Evolutionary conservation across 257 asterid genomes (phyloP), one percentile per base, ranked within the genome.

Genomic region (Misopates orontium): DNA sequence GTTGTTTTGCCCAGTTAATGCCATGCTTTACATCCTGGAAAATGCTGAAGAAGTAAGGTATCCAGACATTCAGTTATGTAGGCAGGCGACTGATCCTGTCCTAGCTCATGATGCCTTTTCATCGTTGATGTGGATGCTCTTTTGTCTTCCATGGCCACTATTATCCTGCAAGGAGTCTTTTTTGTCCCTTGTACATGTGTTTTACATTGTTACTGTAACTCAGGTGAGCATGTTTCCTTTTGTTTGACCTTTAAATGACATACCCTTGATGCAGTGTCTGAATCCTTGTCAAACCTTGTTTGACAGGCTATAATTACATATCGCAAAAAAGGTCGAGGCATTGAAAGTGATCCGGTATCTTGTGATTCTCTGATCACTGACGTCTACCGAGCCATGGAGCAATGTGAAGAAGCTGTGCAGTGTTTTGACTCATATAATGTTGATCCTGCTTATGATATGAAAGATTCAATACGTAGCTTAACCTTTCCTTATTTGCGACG

Each of bases 61-160:
- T 68, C 95, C 95, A 32, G 99, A 94, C 69, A 69, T 79, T 67
- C 87, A 84, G 71, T 75, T 94, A n/a, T 94, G 96, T 96, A 82
- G 82, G 73, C 84, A 70, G 63, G 90, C 95, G 64, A 77, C 88
- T 60, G 86, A 80, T 72, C 97, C 99, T 67, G 68, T 90, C 73
- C 86, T 94, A 62, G 84, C 89, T 60, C 84, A 68, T 41, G 95
- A 94, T 78, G 80, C 96, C 59, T 94, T 94, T 87, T 85, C 97
- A 59, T 90, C 97, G 45, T 76, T 94, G 41, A 94, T 94, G 99
- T 94, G 97, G 99, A 76, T 80, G 12, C 80, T 90, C 18, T 94
- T 86, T 85, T 90, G 99, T 75, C 97, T 94, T 71, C 99, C 99
- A 40, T 68, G 84, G 71, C 95, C 95, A 62, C 73, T 86, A 39